Evolutionary conservation across 2,329 filamentous ascomycete genomes (phyloP), one percentile per base, ranked within the genome.

Genomic region (Bisporella sp.): DNA sequence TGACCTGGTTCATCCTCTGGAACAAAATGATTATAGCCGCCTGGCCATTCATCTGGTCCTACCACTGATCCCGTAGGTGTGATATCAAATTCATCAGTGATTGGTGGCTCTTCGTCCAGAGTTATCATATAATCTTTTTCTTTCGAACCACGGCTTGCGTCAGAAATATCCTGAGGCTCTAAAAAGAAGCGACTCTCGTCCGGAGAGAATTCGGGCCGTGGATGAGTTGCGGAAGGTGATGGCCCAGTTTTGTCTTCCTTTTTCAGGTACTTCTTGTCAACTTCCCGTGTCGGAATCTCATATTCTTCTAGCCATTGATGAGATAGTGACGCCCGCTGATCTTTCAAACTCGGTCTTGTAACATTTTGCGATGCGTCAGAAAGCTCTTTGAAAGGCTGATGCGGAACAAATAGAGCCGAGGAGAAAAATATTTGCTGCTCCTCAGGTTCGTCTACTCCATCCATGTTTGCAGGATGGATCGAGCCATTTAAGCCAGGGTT

Each of bases 371-470:
- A 47, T 5, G 52, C 67, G 41, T 73, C 70, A 7, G 69, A 62
- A 31, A 68, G 68, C 43, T 76, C 64, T 53, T 74, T 62, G 41
- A 62, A 57, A 29, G 75, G 76, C 60, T 88, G 82, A 70, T 92
- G 88, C 41, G 88, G 88, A 45, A 90, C 75, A 64, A 93, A 93
- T 40, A 90, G 76, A 29, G 88, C 88, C 32, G 87, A 92, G n/a
- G 86, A 89, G 55, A 93, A 90, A n/a, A 37, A 37, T 9, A 37
- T 37, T 37, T 37, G 35, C 67, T 92, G 88, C 66, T 93, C 88
- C 64, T 87, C 83, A 4, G 8, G 8, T n/a, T 37, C 35, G 49
- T 78, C 75, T 31, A 77, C 73, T 45, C 78, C 77, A 29, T 78
- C 76, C 21, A 65, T 61, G 30, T 47, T 44, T 46, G 55, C 58